A percentile compares a stretch with the other conserved stretches of the same genome.
These are phyloP conservation scores for Helianthus tuberosus DNA, from an alignment of 129 eudicot genomes.

Conservation along the genomic window DNA sequence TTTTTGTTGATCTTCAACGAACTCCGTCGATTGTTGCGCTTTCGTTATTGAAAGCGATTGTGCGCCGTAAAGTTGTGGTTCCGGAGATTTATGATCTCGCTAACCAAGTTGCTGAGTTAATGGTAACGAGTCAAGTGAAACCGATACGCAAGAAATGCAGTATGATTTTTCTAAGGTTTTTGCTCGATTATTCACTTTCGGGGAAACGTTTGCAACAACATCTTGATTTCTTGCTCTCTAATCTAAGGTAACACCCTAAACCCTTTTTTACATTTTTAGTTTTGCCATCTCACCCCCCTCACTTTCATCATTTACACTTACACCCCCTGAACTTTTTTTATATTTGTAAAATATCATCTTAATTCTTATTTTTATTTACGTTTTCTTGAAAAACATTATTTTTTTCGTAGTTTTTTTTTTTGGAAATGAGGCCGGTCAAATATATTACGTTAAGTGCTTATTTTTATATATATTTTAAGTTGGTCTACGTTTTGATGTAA, in stretches of 20 bases:
- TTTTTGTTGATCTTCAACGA: conserved; percentile 79
- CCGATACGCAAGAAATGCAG: conserved; percentile 77
- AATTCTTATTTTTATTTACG: no score
- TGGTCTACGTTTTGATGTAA: no score
- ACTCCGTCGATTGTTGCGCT: conserved; percentile 78
- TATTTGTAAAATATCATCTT: no score
- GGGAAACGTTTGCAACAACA: conserved; percentile 65
- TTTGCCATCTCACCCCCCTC: not conserved
- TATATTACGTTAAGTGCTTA: no score
- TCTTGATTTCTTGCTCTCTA: conserved; percentile 62
- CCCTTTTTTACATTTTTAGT: not conserved
- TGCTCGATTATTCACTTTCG: conserved; percentile 60
- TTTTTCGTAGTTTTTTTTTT: no score
- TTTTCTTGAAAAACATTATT: no score
- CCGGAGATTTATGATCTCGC: conserved; percentile 80
- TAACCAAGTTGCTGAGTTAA: conserved; percentile 61
- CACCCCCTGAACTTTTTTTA: no score
- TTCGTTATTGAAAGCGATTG: conserved; percentile 77
- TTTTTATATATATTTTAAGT: no score
- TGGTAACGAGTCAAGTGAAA: conserved; percentile 75
- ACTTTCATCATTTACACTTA: not conserved
- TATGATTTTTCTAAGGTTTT: conserved; percentile 66
- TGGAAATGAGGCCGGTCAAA: no score
- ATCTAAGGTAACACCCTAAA: conserved; percentile 50
- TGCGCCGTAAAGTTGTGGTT: conserved; percentile 61